Conservation (phyloP, 257 asterid genomes). For the Buddleja alternifolia region DNA sequence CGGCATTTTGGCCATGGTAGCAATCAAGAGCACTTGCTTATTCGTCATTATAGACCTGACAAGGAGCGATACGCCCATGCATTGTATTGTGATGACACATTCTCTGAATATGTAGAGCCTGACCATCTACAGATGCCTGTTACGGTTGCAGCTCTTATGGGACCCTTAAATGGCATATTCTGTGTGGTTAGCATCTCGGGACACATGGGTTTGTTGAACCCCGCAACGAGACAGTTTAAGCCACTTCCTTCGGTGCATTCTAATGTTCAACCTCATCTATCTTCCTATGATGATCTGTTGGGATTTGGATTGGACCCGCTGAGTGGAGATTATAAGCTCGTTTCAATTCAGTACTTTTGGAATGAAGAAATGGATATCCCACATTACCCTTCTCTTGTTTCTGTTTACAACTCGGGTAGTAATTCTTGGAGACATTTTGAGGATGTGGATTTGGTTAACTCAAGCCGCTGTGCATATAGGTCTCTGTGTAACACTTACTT, state of each 20-base stretch:
- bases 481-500: slow-evolving; percentile 45
- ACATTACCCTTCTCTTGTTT: slow-evolving; percentile 30
- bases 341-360: slow-evolving; percentile 41
- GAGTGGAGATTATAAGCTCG: slow-evolving; percentile 42
- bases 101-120: slow-evolving; percentile 32
- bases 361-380: slow-evolving; percentile 30
- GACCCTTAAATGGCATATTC: slow-evolving; percentile 52
- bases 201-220: slow-evolving; percentile 45
- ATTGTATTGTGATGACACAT: slow-evolving; percentile 30
- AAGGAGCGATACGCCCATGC: slow-evolving; percentile 29
- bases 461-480: slow-evolving; percentile 25
- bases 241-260: slow-evolving; percentile 38
- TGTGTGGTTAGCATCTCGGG: slow-evolving; percentile 27
- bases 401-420: slow-evolving; percentile 41
- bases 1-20: slow-evolving; percentile 35
- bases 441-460: slow-evolving; percentile 33
- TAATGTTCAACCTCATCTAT: slow-evolving; percentile 23
- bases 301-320: slow-evolving; percentile 51
- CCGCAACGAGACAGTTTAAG: slow-evolving; percentile 45
- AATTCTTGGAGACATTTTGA: slow-evolving; percentile 51
- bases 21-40: slow-evolving; percentile 39
- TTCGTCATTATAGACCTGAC: slow-evolving; percentile 36
- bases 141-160: slow-evolving; percentile 33
- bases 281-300: slow-evolving; percentile 29
- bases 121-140: slow-evolving; percentile 36